A percentile compares a stretch with the other conserved stretches of the same genome.
phyloP scores from a whole-genome alignment of 345 rosid genomes.

The Excoecaria agallocha region DNA sequence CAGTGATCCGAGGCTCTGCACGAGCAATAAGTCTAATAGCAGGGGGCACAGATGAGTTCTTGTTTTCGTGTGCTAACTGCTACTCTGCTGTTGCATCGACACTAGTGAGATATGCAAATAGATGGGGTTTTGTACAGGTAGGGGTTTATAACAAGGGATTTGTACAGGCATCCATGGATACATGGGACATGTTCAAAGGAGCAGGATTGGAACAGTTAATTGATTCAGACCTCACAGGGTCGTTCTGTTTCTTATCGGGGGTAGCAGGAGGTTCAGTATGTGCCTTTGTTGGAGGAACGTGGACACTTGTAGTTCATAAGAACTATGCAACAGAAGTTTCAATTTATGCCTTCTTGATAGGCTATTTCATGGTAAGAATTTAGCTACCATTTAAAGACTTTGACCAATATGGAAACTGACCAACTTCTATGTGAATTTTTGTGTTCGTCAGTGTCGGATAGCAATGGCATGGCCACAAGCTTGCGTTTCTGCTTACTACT shows the following conservation, averaged over 20 bases:
- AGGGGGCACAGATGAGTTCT: constrained; percentile 58
- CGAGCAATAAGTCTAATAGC: constrained; percentile 45
- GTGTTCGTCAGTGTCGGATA: constrained; percentile 56
- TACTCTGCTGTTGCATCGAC: constrained; percentile 50
- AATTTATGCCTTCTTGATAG: constrained; percentile 65
- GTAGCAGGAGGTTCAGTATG: constrained; percentile 58
- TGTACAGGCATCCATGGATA: constrained; percentile 62
- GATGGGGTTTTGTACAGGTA: constrained; percentile 83
- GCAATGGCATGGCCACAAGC: constrained; percentile 76
- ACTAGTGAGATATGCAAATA: constrained; percentile 51
- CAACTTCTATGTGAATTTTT: constrained; percentile 3
- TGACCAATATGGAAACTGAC: neutral
- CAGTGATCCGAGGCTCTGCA: constrained; percentile 52
- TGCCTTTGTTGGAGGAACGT: constrained; percentile 56
- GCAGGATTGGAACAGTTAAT: constrained; percentile 47
- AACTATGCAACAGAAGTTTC: constrained; percentile 57
- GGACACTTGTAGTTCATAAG: constrained; percentile 56
- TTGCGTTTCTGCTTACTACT: constrained; percentile 78
- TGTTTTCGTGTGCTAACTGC: constrained; percentile 69
- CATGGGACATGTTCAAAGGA: constrained; percentile 55
- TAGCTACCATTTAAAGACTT: neutral
- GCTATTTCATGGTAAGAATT: constrained; percentile 69
- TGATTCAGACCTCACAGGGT: constrained; percentile 65
- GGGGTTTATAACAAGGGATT: constrained; percentile 68
- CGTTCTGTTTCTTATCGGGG: constrained; percentile 73